A percentile compares a stretch with the other conserved stretches of the same genome.
Conservation (phyloP, 2,329 filamentous ascomycete species). For the Basipetospora chlamydospora region DNA sequence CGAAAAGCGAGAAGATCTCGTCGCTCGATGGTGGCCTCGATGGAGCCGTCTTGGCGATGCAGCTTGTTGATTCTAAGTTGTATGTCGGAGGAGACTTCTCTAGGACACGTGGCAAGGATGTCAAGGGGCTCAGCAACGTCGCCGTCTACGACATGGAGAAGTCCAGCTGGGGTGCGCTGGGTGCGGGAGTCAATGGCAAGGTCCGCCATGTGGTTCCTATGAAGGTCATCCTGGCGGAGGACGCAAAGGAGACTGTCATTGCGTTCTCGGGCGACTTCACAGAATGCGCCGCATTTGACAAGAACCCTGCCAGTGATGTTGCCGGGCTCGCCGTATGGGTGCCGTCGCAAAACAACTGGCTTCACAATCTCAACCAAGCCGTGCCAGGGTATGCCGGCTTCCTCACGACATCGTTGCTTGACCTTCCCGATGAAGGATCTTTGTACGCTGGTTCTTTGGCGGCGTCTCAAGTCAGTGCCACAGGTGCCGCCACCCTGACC, state of each 20-base stretch:
- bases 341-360: slow-evolving; percentile 71
- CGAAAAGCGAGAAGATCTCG: slow-evolving; percentile 45
- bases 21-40: slow-evolving; percentile 63
- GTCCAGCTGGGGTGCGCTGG: slow-evolving; percentile 63
- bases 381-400: slow-evolving; percentile 56
- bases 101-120: slow-evolving; percentile 48
- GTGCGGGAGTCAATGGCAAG: slow-evolving; percentile 69
- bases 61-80: slow-evolving; percentile 48
- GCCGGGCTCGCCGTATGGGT: slow-evolving; percentile 86
- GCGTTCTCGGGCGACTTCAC: slow-evolving; percentile 71
- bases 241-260: slow-evolving; percentile 56
- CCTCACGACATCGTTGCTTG: slow-evolving; percentile 54
- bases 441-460: slow-evolving; percentile 75
- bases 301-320: slow-evolving; percentile 44
- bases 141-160: slow-evolving; percentile 58
- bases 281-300: slow-evolving; percentile 52
- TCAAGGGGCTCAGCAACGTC: slow-evolving; percentile 55
- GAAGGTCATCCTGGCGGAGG: slow-evolving; percentile 59
- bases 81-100: slow-evolving; percentile 82
- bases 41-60: slow-evolving; percentile 58
- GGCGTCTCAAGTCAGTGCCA: slow-evolving; percentile 58
- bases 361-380: slow-evolving; percentile 58
- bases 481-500: slow-evolving; percentile 55
- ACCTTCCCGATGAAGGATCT: slow-evolving; percentile 45
- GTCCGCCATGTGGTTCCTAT: slow-evolving; percentile 65